phyloP scores from a whole-genome alignment of 106 monocot species.

The Dendrobium chrysotoxum region DNA sequence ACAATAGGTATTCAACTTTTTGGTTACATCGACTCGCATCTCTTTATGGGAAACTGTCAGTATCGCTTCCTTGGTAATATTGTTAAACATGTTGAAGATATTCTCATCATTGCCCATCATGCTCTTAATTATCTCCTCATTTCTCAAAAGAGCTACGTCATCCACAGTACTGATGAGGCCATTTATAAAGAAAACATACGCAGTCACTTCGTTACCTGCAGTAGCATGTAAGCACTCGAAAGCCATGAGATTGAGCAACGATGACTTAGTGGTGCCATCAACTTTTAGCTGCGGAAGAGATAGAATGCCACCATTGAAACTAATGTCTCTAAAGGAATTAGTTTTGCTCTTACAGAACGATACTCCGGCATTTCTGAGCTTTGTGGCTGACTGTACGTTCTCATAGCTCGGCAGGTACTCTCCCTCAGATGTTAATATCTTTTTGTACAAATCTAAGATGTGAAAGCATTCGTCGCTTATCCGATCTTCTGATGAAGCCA shows the following conservation, averaged over 20 bases:
- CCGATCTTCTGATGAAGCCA: neutral
- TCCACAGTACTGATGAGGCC: conserved; percentile 37
- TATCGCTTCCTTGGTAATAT: conserved; percentile 25
- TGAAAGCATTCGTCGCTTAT: neutral
- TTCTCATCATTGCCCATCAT: conserved; percentile 41
- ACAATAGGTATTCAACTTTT: conserved; percentile 45
- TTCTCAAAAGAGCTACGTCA: conserved; percentile 38
- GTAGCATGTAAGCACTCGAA: conserved; percentile 28
- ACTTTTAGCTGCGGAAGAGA: too few species aligned
- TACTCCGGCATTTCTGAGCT: too few species aligned
- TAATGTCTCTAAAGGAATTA: too few species aligned
- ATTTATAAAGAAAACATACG: conserved; percentile 59
- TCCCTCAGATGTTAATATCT: neutral
- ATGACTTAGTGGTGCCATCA: too few species aligned
- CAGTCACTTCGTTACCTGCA: conserved; percentile 35
- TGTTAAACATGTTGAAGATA: conserved; percentile 47
- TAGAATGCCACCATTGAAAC: too few species aligned
- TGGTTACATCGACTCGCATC: conserved; percentile 26
- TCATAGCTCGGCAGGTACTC: neutral
- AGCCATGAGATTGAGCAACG: too few species aligned
- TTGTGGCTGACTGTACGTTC: neutral
- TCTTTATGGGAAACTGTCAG: conserved; percentile 32
- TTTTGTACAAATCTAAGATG: neutral
- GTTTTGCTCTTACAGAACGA: too few species aligned
- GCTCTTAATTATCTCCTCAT: conserved; percentile 30